A percentile compares a stretch with the other conserved stretches of the same genome.
Evolutionary conservation across 805 yeast genomes (phyloP).

Genomic region (Myxozyma neglecta): DNA sequence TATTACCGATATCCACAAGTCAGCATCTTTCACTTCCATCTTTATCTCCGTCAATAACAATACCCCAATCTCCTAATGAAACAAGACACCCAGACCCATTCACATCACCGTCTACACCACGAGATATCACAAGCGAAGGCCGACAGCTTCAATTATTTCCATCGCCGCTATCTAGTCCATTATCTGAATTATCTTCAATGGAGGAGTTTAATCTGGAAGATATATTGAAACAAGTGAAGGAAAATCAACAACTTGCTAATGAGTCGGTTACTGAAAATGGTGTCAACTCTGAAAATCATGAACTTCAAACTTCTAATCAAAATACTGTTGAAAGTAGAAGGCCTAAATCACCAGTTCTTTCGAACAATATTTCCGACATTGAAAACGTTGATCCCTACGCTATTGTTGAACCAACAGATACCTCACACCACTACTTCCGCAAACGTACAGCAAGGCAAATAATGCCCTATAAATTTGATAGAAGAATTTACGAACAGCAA

Average conservation of each 20-base stretch:
- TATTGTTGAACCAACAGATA: neutral
- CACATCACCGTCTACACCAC: neutral
- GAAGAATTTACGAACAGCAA: slow-evolving; percentile 30
- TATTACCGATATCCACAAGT: neutral
- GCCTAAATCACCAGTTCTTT: no score
- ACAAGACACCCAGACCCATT: neutral
- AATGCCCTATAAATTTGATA: slow-evolving; percentile 32
- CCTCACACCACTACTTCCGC: slow-evolving; percentile 16
- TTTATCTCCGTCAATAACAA: neutral
- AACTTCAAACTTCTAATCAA: neutral
- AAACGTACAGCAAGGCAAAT: slow-evolving; percentile 33
- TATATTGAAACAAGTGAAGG: neutral
- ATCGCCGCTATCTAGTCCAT: slow-evolving; percentile 16
- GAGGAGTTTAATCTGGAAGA: slow-evolving; percentile 3
- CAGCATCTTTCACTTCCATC: neutral
- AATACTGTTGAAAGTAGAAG: no score
- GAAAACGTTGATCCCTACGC: neutral
- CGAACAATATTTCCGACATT: neutral
- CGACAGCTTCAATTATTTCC: neutral
- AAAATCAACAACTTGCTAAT: neutral
- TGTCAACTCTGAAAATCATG: neutral
- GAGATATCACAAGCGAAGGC: neutral
- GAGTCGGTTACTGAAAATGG: neutral
- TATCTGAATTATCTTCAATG: slow-evolving; percentile 8
- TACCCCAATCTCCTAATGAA: neutral